Base-by-base conservation (phyloP, 192 early-diverging fungal genomes). In the Podila minutissima region DNA sequence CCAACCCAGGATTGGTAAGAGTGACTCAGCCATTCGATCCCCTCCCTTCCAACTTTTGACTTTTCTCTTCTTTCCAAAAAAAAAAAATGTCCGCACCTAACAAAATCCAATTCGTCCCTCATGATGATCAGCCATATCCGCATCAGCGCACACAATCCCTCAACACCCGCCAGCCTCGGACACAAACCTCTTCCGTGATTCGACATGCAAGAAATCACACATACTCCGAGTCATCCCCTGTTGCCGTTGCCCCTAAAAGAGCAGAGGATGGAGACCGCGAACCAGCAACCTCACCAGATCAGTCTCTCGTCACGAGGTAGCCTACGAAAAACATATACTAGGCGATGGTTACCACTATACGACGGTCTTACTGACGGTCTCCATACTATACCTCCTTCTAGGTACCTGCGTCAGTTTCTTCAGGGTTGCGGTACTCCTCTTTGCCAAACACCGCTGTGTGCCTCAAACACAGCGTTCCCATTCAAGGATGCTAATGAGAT, bases 401-500 rank as follows among this genome's bases (percentile, higher is more conserved):
- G 70, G 37, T 79, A 79, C 60, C 70, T 79, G 33, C 69, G 76
- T 5, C 76, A 79, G 61, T 68, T 79, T 58, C 59, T 79, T 20
- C 64, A 79, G n/a, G 76, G 76, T 28, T 79, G 76, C 51, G 70
- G 76, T 2, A n/a, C 50, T 7, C 13, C 8, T 2, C n/a, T 37
- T 3, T 79, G 76, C 55, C 59, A n/a, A 31, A 79, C 76, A 4
- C 64, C 70, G 11, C 26, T 72, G 3, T 79, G 76, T 55, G 70
- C 66, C 4, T 79, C 76, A 19, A 79, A 79, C 28, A 65, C 65
- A 37, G 51, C 32, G 17, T 79, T 79, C 20, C 51, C 66, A 7
- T 31, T 72, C 26, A 79, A 67, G 41, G 70, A 72, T n/a, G 13
- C 76, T 28, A 72, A 63, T 24, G 76, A 79, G 31, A 72, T 79